phyloP scores from a whole-genome alignment of 129 eudicot genomes.

The Lonicera japonica region DNA sequence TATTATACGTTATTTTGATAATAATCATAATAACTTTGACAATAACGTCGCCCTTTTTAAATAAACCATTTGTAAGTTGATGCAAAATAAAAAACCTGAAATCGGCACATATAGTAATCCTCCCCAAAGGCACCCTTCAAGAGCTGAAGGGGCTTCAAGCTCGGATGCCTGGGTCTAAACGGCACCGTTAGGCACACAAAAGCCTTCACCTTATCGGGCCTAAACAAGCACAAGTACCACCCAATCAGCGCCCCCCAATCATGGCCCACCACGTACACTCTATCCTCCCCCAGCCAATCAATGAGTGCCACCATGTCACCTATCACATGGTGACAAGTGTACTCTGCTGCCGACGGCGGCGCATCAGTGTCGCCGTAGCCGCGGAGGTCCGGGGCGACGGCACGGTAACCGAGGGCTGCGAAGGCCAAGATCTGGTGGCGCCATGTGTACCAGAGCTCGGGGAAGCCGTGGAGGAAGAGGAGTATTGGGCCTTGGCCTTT shows the following conservation, averaged over 20 bases:
- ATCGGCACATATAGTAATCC: constrained; percentile 88
- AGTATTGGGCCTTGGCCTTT: constrained; percentile 58
- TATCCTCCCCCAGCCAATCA: constrained; percentile 39
- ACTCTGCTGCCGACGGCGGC: constrained; percentile 30
- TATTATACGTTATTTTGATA: too few relatives aligned
- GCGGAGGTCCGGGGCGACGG: constrained; percentile 86
- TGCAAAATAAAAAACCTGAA: constrained; percentile 50
- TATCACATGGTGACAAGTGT: constrained; percentile 56
- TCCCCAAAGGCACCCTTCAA: constrained; percentile 64
- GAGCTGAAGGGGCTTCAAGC: constrained; percentile 47
- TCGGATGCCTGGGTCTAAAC: constrained; percentile 63
- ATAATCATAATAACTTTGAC: too few relatives aligned
- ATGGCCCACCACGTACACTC: constrained; percentile 69
- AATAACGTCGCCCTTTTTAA: too few relatives aligned
- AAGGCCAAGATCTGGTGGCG: constrained; percentile 70
- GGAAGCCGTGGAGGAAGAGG: constrained; percentile 87
- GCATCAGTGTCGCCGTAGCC: constrained; percentile 87
- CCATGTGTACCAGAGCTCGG: constrained; percentile 92
- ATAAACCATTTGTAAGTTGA: too few relatives aligned
- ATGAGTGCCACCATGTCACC: constrained; percentile 76
- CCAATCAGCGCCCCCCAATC: constrained; percentile 88
- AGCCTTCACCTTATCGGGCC: constrained; percentile 75
- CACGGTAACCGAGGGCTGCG: constrained; percentile 59
- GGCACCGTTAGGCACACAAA: constrained; percentile 58
- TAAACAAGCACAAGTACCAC: constrained; percentile 72